These are phyloP conservation scores for Chamaecyparis obtusa DNA, from an alignment of 75 land plant species.

Conservation along the genomic window DNA sequence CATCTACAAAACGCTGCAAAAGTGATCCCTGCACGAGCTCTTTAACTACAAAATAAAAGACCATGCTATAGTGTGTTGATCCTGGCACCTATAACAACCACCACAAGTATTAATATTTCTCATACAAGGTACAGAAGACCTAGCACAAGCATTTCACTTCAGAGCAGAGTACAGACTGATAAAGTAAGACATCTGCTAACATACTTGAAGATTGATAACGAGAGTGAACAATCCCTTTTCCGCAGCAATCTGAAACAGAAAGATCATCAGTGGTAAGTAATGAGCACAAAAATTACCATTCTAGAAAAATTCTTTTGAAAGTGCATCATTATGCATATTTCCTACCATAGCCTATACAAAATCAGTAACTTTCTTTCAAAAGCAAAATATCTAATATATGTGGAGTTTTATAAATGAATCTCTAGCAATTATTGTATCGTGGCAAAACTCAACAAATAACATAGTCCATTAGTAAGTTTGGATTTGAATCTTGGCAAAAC, in stretches of 20 bases:
- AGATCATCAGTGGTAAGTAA: neutral
- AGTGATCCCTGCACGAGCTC: conserved; percentile 60
- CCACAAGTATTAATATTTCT: conserved; percentile 13
- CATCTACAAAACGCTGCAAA: conserved; percentile 87
- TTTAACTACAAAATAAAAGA: conserved; percentile 82
- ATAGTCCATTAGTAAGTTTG: neutral
- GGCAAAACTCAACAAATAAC: neutral
- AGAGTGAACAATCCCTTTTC: conserved; percentile 85
- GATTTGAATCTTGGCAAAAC: neutral
- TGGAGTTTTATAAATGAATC: neutral
- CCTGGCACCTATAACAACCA: conserved; percentile 66
- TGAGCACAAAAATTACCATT: neutral
- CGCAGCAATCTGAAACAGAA: conserved; percentile 61
- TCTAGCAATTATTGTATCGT: neutral
- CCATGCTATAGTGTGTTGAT: conserved; percentile 91
- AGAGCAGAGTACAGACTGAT: neutral
- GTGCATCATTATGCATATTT: neutral
- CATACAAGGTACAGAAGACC: neutral
- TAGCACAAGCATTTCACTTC: neutral
- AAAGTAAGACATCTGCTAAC: conserved; percentile 12
- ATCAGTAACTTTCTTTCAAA: neutral
- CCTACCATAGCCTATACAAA: neutral
- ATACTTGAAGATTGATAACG: conserved; percentile 80
- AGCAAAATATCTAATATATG: neutral
- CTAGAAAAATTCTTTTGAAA: neutral